phyloP scores from a whole-genome alignment of 2,329 filamentous ascomycete species.

The Aspergillus flavus region DNA sequence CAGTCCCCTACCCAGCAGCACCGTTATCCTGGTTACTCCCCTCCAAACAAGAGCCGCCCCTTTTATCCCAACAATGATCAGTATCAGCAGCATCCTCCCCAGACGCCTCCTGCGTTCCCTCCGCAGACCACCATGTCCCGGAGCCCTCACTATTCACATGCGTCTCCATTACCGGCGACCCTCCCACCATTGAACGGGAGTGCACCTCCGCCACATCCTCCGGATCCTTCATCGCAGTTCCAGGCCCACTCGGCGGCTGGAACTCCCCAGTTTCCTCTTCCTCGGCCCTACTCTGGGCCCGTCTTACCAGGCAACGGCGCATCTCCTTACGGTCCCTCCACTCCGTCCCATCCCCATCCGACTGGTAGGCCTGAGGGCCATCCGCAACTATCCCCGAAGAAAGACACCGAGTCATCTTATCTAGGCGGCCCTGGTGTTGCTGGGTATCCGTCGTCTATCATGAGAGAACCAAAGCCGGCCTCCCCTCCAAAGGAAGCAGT shows the following conservation, averaged over 20 bases:
- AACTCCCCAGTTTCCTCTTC: constrained; percentile 35
- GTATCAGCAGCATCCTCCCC: constrained; percentile 45
- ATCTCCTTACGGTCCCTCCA: constrained; percentile 40
- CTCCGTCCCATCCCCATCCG: constrained; percentile 47
- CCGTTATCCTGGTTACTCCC: constrained; percentile 46
- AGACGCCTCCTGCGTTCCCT: constrained; percentile 46
- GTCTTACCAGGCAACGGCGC: constrained; percentile 39
- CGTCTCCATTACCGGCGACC: constrained; percentile 42
- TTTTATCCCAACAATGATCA: constrained; percentile 48
- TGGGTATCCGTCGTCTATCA: constrained; percentile 35
- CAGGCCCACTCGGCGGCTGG: constrained; percentile 35
- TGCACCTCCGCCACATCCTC: constrained; percentile 32
- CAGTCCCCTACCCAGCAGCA: constrained; percentile 50
- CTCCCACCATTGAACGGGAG: constrained; percentile 45
- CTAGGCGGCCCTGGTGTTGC: constrained; percentile 31
- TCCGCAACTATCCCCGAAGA: constrained; percentile 45
- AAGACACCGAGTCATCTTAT: constrained; percentile 40
- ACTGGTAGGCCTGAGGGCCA: constrained; percentile 38
- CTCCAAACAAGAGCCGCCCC: constrained; percentile 44
- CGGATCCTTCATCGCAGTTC: constrained; percentile 40
- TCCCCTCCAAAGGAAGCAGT: constrained; percentile 47
- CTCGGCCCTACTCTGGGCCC: constrained; percentile 39
- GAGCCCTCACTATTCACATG: constrained; percentile 46
- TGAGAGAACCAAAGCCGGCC: constrained; percentile 34
- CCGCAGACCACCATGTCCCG: constrained; percentile 37